Base-by-base conservation (phyloP, 139 green algal species). In the Tetraselmis chui region DNA sequence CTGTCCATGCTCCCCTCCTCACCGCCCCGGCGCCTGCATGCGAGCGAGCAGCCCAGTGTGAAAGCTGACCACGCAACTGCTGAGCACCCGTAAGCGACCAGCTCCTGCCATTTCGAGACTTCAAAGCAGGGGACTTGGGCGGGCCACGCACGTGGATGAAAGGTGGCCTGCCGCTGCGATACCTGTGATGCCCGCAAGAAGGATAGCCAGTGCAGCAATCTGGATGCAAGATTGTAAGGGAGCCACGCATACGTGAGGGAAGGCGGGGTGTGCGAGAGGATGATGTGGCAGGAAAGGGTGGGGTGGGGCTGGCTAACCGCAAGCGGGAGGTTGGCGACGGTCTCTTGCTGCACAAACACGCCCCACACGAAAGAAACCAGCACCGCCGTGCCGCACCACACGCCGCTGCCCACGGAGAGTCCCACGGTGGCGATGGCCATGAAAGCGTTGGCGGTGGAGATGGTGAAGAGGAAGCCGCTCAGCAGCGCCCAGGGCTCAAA, bases 381-480 rank as follows among this genome's bases (percentile, higher is more conserved):
- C n/a, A 88, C 76, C 0, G 85, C 85, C 0, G 45, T 79, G 27
- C 85, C 85, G 45, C 82, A 83, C 85, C 85, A 88, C 30, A 88
- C 59, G 32, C 79, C 82, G 0, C 59, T 81, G 22, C 82, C 85
- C 1, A 77, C 75, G 2, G 78, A 76, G 23, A 88, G 31, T 26
- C 85, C 85, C 0, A 88, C 23, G 0, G 75, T 25, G 18, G 26
- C 1, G 29, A 88, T 86, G 23, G 82, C 80, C 23, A 79, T 78
- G 1, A 88, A 81, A 0, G 85, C 80, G 30, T 76, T 75, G n/a
- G 32, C 45, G 0, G 75, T 67, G 23, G 76, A 82, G 0, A 78
- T 0, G 1, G 86, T 82, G 58, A 88, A 88, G 1, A 88, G 78
- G 2, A 31, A n/a, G 22, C 85, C 85, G 27, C n/a, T 45, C 11